Base-by-base conservation (phyloP, 2,329 filamentous ascomycete species). In the Aureobasidium leucospermi region DNA sequence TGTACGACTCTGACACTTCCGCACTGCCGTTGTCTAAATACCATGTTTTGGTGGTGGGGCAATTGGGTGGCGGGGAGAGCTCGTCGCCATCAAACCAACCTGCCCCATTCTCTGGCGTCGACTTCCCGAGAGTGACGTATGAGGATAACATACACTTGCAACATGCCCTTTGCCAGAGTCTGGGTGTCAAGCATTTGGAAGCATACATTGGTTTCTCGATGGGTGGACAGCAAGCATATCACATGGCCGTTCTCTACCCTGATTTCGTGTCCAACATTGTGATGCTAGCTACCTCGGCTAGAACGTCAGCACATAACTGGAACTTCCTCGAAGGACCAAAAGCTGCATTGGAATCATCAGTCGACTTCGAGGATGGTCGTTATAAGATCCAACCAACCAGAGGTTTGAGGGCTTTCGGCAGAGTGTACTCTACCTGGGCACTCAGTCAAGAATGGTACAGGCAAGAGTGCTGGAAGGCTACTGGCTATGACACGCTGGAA, bases 121-220 rank as follows among this genome's bases (percentile, higher is more conserved):
- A 67, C 0, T 83, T 82, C 57, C 79, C 80, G 0, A 63, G 70
- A 23, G 65, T 76, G 11, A 73, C 76, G 0, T 77, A 81, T 63
- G 72, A 73, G 62, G 81, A 83, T 64, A 81, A 81, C 62, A 75
- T 83, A n/a, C 70, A 69, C 0, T 75, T 80, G 0, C 80, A 83
- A 65, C 67, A 80, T 57, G 65, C 68, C 0, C 73, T 83, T 1
- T 73, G 73, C 5, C 62, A 75, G 46, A 66, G 69, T 4, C 71
- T 83, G 0, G 73, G 74, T 1, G 68, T 83, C 13, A 64, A 66
- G 11, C 69, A 74, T 38, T 70, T 81, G 0, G 73, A 77, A 13
- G 74, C 76, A 9, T 77, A 82, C 34, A 65, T 82, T 2, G 81
- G 81, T 1, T 83, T 81, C 74, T 81, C 77, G 49, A 82, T 84